Evolutionary conservation across 2,329 filamentous ascomycete genomes (phyloP).

Genomic region (Magnaporthales sp.): DNA sequence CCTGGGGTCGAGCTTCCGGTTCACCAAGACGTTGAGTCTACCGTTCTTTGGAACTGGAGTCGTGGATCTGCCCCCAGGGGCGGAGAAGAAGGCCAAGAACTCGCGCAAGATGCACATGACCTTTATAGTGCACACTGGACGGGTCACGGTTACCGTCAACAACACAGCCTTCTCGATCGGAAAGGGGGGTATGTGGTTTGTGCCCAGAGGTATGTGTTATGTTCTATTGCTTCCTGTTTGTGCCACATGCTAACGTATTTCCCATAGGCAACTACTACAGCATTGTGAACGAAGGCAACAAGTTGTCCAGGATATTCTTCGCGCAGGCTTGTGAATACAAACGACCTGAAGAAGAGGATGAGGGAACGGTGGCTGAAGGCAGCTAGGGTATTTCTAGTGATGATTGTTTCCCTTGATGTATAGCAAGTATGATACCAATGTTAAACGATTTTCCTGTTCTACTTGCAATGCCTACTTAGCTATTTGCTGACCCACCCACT

Average conservation of each 20-base stretch:
- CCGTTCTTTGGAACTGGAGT: slow-evolving; percentile 86
- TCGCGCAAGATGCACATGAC: slow-evolving; percentile 94
- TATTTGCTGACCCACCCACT: no score
- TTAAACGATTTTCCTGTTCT: neutral
- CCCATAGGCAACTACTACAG: slow-evolving; percentile 80
- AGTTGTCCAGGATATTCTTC: slow-evolving; percentile 77
- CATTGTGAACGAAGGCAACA: slow-evolving; percentile 71
- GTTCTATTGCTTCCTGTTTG: slow-evolving; percentile 6
- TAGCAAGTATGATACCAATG: neutral
- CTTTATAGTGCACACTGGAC: slow-evolving; percentile 82
- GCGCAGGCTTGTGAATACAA: slow-evolving; percentile 66
- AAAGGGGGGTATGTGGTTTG: slow-evolving; percentile 86
- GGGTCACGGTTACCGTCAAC: slow-evolving; percentile 71
- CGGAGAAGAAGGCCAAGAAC: slow-evolving; percentile 85
- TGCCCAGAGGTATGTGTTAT: slow-evolving; percentile 71
- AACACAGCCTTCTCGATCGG: slow-evolving; percentile 72
- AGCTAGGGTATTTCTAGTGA: neutral
- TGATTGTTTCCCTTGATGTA: neutral
- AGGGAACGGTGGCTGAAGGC: neutral
- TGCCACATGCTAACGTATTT: neutral
- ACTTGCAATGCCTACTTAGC: no score
- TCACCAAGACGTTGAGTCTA: slow-evolving; percentile 77
- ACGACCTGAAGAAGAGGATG: neutral
- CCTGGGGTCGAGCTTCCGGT: slow-evolving; percentile 66
- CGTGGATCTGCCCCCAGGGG: slow-evolving; percentile 76